Evolutionary conservation across 345 rosid species (phyloP), one percentile per base, ranked within the genome.

Genomic region (Eucalyptus coolabah): DNA sequence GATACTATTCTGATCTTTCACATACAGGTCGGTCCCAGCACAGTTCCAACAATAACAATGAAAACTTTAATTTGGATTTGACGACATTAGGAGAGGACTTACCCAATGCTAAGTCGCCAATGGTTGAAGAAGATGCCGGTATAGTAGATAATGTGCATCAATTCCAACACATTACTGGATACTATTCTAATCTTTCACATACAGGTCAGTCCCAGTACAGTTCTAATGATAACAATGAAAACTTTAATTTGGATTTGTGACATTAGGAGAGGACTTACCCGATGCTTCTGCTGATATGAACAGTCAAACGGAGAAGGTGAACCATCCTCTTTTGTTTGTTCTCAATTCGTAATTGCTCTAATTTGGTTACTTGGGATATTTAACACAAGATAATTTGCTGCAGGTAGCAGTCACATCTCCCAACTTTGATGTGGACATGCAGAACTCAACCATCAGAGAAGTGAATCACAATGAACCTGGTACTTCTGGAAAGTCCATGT

Each of bases 361-460:
- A 83, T 89, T 88, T 77, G 67, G 86, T 50, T 80, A 47, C 42
- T 19, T 87, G 85, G 65, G 90, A 88, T 89, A 50, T 83, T 69
- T 34, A 83, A 91, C 93, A 94, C 93, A 80, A 82, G 92, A 92
- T 88, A 91, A 82, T 92, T 86, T 89, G 88, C 50, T 88, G 87
- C 88, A 26, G 89, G 95, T 92, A 91, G 92, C 56, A 85, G 91
- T 83, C 90, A 90, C 50, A 60, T 88, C 93, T 90, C 86, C 89
- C 42, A 91, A 87, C 72, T 88, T 88, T 54, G 88, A 88, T 86
- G 37, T 80, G 88, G 85, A 90, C 63, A 83, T 85, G 89, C 92
- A 90, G 80, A 91, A 86, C 56, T 90, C 88, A 26, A 77, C 89
- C 59, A 53, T 88, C 15, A 92, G 89, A 89, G 90, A 90, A 50